Evolutionary conservation across 2,329 filamentous ascomycete genomes (phyloP).

Genomic region (Colletotrichum destructivum): DNA sequence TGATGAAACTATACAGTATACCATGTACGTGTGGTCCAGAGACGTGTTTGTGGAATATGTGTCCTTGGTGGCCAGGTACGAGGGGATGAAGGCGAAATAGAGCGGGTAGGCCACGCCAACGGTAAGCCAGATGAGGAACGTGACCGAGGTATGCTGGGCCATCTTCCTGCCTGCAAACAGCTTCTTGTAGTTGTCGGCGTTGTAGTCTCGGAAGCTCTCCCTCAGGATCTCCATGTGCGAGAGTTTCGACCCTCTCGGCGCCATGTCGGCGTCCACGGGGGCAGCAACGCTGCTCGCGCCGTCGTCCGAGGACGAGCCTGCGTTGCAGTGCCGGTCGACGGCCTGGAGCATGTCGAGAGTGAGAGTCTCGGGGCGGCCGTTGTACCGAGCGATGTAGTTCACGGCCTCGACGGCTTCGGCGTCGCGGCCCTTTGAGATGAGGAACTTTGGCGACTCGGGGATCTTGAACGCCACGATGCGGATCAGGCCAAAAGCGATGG

Average conservation of each 20-base stretch:
- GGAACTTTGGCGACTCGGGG: constrained; percentile 63
- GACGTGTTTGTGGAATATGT: constrained; percentile 46
- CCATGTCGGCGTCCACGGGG: constrained; percentile 25
- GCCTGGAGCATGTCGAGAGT: constrained; percentile 55
- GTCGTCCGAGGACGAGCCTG: constrained; percentile 35
- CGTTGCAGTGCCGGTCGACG: constrained; percentile 24
- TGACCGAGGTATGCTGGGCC: constrained; percentile 53
- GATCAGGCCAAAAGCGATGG: constrained; percentile 59
- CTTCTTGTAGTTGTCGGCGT: constrained; percentile 48
- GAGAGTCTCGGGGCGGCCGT: constrained; percentile 53
- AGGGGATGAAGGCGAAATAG: constrained; percentile 63
- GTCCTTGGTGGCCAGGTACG: constrained; percentile 58
- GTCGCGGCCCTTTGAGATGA: constrained; percentile 60
- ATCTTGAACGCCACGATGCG: constrained; percentile 65
- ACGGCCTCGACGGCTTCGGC: constrained; percentile 63
- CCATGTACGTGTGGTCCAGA: constrained; percentile 52
- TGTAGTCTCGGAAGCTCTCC: constrained; percentile 41
- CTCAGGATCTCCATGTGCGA: constrained; percentile 48
- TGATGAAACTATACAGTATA: constrained; percentile 56
- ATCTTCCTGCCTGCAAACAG: constrained; percentile 52
- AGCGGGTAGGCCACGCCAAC: constrained; percentile 64
- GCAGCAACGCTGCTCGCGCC: constrained; percentile 9
- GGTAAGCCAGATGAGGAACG: constrained; percentile 60
- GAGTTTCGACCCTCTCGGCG: constrained; percentile 30
- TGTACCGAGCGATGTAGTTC: constrained; percentile 60